Conservation (phyloP, 768 basidiomycete genomes). For the Rhodotorula toruloides region DNA sequence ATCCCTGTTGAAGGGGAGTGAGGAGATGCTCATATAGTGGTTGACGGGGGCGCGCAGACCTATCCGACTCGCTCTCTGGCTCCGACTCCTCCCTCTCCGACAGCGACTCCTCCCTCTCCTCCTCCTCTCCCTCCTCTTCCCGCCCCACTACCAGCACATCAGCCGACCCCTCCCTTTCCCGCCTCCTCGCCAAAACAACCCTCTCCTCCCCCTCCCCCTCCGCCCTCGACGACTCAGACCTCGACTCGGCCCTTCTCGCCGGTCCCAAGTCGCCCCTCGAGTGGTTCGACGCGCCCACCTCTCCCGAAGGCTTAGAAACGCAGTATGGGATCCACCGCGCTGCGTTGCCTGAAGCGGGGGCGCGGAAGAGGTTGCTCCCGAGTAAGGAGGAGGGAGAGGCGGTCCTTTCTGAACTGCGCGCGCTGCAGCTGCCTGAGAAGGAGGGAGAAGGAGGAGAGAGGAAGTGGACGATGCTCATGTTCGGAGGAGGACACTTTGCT, state of each 20-base stretch:
- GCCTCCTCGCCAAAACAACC: constrained; percentile 63
- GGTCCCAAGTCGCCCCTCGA: constrained; percentile 63
- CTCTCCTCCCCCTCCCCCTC: constrained; percentile 49
- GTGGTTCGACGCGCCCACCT: constrained; percentile 65
- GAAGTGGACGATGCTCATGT: constrained; percentile 92
- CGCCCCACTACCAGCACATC: too few species aligned
- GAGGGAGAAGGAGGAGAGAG: constrained; percentile 43
- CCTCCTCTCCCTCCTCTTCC: background rate
- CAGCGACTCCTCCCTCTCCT: constrained; percentile 40
- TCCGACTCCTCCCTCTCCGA: constrained; percentile 64
- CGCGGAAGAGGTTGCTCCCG: constrained; percentile 34
- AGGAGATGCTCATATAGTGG: background rate
- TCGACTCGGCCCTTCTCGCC: constrained; percentile 46
- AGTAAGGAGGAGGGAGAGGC: constrained; percentile 42
- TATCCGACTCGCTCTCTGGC: constrained; percentile 86
- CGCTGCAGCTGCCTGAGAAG: constrained; percentile 56
- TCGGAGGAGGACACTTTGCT: constrained; percentile 96
- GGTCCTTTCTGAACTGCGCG: constrained; percentile 60
- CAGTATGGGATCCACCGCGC: constrained; percentile 84
- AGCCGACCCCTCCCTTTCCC: constrained; percentile 53
- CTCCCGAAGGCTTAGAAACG: constrained; percentile 48
- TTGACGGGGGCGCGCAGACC: constrained; percentile 52
- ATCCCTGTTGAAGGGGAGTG: background rate
- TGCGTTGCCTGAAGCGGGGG: constrained; percentile 56
- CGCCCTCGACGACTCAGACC: constrained; percentile 42